Conservation (phyloP, 352 stramenopile species). For the Pythium aquatile region DNA sequence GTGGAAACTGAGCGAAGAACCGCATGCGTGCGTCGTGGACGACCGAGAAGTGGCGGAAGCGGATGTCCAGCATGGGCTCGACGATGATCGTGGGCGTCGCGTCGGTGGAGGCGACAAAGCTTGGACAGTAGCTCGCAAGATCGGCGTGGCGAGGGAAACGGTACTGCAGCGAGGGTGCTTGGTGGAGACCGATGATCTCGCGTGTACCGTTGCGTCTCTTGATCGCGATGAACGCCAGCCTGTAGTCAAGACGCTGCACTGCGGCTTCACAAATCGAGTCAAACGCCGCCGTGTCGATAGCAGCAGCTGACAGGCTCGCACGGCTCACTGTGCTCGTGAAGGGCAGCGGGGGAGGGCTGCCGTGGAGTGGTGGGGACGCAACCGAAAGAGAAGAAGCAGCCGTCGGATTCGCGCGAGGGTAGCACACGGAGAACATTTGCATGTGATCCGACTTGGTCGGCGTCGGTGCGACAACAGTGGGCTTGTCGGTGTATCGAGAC, state of each 20-base stretch:
- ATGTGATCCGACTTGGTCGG: constrained; percentile 31
- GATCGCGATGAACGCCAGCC: constrained; percentile 45
- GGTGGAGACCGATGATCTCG: constrained; percentile 41
- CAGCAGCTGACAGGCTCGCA: not conserved
- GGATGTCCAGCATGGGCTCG: constrained; percentile 36
- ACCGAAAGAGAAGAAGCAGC: not conserved
- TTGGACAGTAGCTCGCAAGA: constrained; percentile 14
- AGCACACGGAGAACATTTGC: constrained; percentile 21
- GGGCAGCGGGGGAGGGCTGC: not conserved
- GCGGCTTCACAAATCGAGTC: constrained; percentile 61
- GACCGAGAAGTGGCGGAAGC: constrained; percentile 36
- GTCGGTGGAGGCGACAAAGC: constrained; percentile 3
- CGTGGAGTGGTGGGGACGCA: constrained; percentile 5
- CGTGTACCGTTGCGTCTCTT: constrained; percentile 24
- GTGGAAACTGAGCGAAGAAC: constrained; percentile 61
- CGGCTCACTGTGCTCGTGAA: not conserved
- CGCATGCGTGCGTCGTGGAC: constrained; percentile 39
- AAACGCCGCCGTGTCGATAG: constrained; percentile 30
- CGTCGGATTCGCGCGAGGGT: constrained; percentile 22
- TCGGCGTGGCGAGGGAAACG: constrained; percentile 19
- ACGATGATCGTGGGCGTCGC: constrained; percentile 35
- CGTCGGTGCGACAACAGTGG: constrained; percentile 16
- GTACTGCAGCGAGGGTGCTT: constrained; percentile 1
- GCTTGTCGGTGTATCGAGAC: constrained; percentile 2
- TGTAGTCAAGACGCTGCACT: constrained; percentile 40